Evolutionary conservation across 1,284 basidiomycete genomes (phyloP).

Genomic region (Golubevia sp.): DNA sequence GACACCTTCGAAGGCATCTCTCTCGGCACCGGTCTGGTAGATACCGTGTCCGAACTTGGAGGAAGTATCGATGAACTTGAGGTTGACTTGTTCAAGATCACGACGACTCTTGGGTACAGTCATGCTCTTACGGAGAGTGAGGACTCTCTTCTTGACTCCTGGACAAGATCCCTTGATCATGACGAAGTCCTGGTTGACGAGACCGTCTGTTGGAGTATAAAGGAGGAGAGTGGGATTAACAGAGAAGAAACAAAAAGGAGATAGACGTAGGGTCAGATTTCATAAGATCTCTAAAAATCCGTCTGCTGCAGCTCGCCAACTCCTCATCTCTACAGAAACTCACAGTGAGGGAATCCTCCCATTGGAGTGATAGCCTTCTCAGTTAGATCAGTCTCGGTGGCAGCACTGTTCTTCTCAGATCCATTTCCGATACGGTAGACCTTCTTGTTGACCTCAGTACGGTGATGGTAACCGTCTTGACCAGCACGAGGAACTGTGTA

Average conservation of each 20-base stretch:
- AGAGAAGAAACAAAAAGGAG: too few species aligned
- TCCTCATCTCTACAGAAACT: too few species aligned
- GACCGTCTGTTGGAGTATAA: constrained; percentile 70
- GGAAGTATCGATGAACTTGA: constrained; percentile 98
- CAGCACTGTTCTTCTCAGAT: constrained; percentile 79
- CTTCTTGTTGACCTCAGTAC: constrained; percentile 93
- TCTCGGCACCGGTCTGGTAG: not conserved
- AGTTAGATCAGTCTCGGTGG: constrained; percentile 70
- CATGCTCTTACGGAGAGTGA: constrained; percentile 68
- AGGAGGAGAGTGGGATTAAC: too few species aligned
- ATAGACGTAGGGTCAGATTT: too few species aligned
- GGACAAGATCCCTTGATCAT: constrained; percentile 92
- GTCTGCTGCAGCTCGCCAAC: too few species aligned
- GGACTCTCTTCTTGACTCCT: constrained; percentile 96
- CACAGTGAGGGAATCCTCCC: constrained; percentile 95
- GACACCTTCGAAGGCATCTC: constrained; percentile 1
- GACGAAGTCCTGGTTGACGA: constrained; percentile 97
- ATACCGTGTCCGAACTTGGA: constrained; percentile 80
- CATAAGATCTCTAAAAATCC: too few species aligned
- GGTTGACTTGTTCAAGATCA: constrained; percentile 87
- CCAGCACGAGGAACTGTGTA: constrained; percentile 99
- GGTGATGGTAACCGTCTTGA: constrained; percentile 98
- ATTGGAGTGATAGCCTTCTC: constrained; percentile 92
- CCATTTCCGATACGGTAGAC: constrained; percentile 87
- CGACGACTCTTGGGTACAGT: constrained; percentile 56